Evolutionary conservation across 768 basidiomycete species (phyloP).

Genomic region (Sporobolomyces pararoseus): DNA sequence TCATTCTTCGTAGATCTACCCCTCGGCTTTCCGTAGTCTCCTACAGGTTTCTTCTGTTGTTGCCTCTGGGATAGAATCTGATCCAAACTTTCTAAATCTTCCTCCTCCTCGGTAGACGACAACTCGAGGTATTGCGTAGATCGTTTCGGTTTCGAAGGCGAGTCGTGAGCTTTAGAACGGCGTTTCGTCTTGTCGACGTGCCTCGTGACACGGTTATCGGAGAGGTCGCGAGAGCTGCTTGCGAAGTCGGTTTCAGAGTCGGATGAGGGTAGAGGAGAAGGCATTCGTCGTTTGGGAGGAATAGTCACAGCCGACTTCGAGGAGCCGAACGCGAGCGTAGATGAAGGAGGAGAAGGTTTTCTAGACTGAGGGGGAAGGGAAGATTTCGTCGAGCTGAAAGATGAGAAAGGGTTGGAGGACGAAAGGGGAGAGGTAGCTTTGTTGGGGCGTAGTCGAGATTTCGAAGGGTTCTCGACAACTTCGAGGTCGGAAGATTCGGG

Average conservation of each 20-base stretch:
- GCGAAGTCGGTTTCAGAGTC: neutral
- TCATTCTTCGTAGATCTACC: neutral
- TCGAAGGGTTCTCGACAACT: slow-evolving; percentile 1
- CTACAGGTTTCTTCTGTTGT: neutral
- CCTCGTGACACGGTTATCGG: no score
- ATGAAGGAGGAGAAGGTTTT: neutral
- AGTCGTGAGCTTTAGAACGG: neutral
- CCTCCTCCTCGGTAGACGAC: slow-evolving; percentile 1
- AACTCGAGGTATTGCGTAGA: neutral
- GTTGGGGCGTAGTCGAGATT: neutral
- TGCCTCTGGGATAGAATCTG: neutral
- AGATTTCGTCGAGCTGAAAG: neutral
- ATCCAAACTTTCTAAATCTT: neutral
- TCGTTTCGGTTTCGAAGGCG: neutral
- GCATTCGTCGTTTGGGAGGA: neutral
- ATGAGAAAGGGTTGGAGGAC: neutral
- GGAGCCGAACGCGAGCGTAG: neutral
- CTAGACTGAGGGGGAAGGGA: neutral
- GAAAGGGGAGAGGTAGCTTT: no score
- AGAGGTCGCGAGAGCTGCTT: no score
- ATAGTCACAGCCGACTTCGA: neutral
- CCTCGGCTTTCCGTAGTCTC: no score
- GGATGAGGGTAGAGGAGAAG: neutral
- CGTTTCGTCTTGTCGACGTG: slow-evolving; percentile 3
- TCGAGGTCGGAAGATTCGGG: neutral